Evolutionary conservation across 768 basidiomycete genomes (phyloP).

Genomic region (Podaxis carcinomalis): DNA sequence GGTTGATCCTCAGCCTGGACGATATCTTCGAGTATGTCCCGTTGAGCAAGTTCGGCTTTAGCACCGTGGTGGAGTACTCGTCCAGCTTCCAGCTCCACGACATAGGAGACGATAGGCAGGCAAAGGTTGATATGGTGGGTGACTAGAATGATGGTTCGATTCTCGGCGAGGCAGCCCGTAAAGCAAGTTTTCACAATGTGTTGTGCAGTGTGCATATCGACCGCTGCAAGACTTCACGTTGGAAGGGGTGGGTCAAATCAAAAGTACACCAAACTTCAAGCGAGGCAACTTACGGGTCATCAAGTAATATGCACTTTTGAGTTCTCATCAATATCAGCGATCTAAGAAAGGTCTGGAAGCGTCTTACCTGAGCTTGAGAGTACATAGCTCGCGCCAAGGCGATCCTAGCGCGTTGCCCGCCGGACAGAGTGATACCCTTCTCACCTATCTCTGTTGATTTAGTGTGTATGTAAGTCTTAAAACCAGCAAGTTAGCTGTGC

Average conservation of each 20-base stretch:
- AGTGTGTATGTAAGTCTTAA: background rate
- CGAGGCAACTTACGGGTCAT: constrained; percentile 54
- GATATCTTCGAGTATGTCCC: constrained; percentile 39
- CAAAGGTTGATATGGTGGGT: constrained; percentile 80
- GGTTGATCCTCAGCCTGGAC: constrained; percentile 44
- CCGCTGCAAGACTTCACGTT: constrained; percentile 52
- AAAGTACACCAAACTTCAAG: background rate
- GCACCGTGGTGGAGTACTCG: constrained; percentile 45
- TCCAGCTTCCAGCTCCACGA: constrained; percentile 58
- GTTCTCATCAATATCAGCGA: background rate
- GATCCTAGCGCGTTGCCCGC: constrained; percentile 70
- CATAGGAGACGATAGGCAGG: constrained; percentile 60
- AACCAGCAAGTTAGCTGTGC: background rate
- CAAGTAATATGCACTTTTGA: constrained; percentile 56
- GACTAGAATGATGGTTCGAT: constrained; percentile 75
- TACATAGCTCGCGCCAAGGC: constrained; percentile 80
- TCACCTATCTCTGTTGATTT: constrained; percentile 65
- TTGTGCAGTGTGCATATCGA: constrained; percentile 75
- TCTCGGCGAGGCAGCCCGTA: constrained; percentile 52
- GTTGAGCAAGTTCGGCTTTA: constrained; percentile 40
- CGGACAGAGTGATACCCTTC: constrained; percentile 72
- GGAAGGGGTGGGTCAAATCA: constrained; percentile 15
- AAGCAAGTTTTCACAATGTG: constrained; percentile 66
- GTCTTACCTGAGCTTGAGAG: constrained; percentile 52
- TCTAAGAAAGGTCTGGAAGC: background rate